Base-by-base conservation (phyloP, 441 rosid species). In the Euphorbia corollata region DNA sequence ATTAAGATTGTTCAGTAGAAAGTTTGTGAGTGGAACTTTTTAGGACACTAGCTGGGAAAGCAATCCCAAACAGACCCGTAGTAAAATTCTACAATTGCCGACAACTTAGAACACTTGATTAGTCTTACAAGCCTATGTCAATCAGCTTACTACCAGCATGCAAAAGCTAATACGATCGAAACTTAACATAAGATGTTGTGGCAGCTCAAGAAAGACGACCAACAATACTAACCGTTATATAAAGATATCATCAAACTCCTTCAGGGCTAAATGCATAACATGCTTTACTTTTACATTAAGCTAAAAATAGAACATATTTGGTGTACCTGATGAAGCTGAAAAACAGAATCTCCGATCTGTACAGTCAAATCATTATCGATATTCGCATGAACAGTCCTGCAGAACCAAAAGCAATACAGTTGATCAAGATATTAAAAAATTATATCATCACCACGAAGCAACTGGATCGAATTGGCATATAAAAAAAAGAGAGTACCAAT, bases 321-420 rank as follows among this genome's bases (percentile, higher is more conserved):
- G 19, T 65, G 30, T 50, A 85, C 88, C 88, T 85, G 84, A 71
- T 87, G 90, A 59, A 85, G 68, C 62, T 82, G 81, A 74, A 87
- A 87, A 75, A 71, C 68, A 43, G 69, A 81, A 68, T 74, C 82
- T 50, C 79, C 88, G 66, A 87, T 58, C 68, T 73, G 75, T 57
- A 87, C 64, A 47, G 68, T 78, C 71, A 87, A 74, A 75, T 87
- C 88, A 67, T 76, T 77, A 0, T 75, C 75, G 63, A 48, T 70
- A 68, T 73, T 74, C 24, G 84, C 51, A 39, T 43, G 68, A 63
- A 82, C 74, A 66, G 73, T 69, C 88, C 92, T 87, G 84, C 5
- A 36, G 41, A 36, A 36, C 9, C 41, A 36, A 36, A 36, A 36
- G 2, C 6, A 27, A 23, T 30, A 4, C 8, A 68, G 36, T 51